Conservation (phyloP, 1,284 basidiomycete genomes). For the Ceratobasidium sp. region DNA sequence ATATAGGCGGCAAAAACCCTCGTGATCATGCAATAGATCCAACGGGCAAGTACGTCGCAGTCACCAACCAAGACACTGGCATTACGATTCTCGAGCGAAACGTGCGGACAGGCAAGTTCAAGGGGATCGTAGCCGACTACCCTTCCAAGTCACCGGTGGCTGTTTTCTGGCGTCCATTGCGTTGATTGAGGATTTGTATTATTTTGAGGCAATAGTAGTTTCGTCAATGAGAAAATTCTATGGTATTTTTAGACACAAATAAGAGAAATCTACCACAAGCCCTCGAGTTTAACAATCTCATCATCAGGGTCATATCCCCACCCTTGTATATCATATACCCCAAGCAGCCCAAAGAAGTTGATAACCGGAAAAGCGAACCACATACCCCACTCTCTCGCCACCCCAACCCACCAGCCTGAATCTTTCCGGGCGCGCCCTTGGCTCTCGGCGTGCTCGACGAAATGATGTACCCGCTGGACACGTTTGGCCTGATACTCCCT, state of each 20-base stretch:
- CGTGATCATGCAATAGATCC: slow-evolving; percentile 30
- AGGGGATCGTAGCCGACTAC: not conserved
- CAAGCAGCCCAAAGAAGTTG: slow-evolving; percentile 25
- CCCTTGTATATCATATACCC: slow-evolving; percentile 37
- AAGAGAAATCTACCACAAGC: slow-evolving; percentile 4
- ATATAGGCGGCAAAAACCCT: slow-evolving; percentile 31
- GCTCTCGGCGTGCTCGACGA: slow-evolving; percentile 33
- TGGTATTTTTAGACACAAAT: not conserved
- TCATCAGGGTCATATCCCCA: slow-evolving; percentile 40
- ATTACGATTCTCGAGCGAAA: slow-evolving; percentile 13
- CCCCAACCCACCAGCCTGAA: slow-evolving; percentile 27
- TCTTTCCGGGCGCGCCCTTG: slow-evolving; percentile 36
- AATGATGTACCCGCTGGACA: slow-evolving; percentile 18
- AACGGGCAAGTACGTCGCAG: slow-evolving; percentile 13
- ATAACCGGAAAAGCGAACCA: slow-evolving; percentile 30
- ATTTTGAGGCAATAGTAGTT: not conserved
- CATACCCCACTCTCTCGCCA: slow-evolving; percentile 27
- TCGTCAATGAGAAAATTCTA: not conserved
- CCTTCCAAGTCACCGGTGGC: not conserved
- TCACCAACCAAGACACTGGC: slow-evolving; percentile 16
- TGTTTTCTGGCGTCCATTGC: slow-evolving; percentile 18
- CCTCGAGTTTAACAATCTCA: slow-evolving; percentile 33
- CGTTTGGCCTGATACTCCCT: slow-evolving; percentile 38
- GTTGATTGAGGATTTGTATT: not conserved
- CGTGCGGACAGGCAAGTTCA: not conserved